Conservation (phyloP, 345 rosid species). For the Gossypium stocksii region DNA sequence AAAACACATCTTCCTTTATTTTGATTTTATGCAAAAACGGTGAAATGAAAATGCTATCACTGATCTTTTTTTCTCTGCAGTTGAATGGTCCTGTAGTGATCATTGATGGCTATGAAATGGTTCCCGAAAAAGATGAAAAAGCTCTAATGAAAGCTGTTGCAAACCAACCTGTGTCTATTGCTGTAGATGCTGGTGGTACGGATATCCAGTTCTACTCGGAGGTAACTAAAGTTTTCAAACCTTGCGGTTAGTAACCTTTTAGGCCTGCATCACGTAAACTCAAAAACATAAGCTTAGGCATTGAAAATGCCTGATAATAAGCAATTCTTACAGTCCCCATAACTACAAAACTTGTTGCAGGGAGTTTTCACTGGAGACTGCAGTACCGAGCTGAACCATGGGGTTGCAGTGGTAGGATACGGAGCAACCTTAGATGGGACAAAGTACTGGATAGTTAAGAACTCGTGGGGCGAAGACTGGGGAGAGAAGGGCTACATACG, state of each 20-base stretch:
- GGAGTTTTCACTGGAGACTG: slow-evolving; percentile 51
- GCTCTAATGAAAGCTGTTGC: slow-evolving; percentile 50
- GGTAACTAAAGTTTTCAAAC: slow-evolving; percentile 21
- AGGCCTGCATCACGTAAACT: background rate
- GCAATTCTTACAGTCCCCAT: background rate
- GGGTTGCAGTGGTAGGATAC: slow-evolving; percentile 52
- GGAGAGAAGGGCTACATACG: slow-evolving; percentile 56
- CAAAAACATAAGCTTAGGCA: background rate
- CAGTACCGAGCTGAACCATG: slow-evolving; percentile 51
- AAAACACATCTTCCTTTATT: background rate
- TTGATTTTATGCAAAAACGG: background rate
- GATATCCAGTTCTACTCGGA: slow-evolving; percentile 42
- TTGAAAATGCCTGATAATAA: background rate
- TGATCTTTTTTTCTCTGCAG: slow-evolving; percentile 3
- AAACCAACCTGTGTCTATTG: slow-evolving; percentile 55
- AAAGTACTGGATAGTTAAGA: slow-evolving; percentile 55
- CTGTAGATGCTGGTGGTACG: slow-evolving; percentile 41
- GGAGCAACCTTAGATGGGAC: slow-evolving; percentile 39
- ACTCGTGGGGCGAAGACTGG: slow-evolving; percentile 60
- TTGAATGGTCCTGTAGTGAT: slow-evolving; percentile 34
- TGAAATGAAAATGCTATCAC: background rate
- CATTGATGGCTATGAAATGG: slow-evolving; percentile 52
- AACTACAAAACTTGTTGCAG: slow-evolving; percentile 21
- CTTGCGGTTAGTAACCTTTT: background rate
- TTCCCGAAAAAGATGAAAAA: slow-evolving; percentile 44